Percentiles rank a stretch among this genome's conserved stretches.
Evolutionary conservation across 2,329 filamentous ascomycete species (phyloP).

Genomic region (Ascochyta pisi): DNA sequence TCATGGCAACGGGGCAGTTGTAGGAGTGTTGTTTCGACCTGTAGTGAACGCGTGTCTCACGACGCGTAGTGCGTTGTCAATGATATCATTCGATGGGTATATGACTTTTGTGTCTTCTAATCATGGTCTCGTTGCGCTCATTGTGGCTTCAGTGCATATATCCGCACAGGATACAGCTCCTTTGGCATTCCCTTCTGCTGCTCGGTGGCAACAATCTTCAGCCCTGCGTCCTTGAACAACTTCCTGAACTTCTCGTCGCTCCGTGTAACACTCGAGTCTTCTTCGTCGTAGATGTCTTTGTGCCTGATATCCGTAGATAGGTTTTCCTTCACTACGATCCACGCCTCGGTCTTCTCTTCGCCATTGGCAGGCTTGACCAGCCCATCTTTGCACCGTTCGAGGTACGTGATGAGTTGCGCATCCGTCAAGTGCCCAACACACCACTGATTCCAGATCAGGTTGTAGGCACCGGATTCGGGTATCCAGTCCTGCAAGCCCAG

Average conservation of each 20-base stretch:
- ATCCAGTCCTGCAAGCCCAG: constrained; percentile 78
- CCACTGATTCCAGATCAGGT: constrained; percentile 91
- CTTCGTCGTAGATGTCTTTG: constrained; percentile 74
- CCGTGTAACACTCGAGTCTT: constrained; percentile 80
- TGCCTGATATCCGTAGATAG: constrained; percentile 60
- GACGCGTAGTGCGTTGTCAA: too few species aligned
- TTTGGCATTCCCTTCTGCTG: constrained; percentile 68
- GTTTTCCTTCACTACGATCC: constrained; percentile 85
- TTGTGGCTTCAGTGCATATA: constrained; percentile 75
- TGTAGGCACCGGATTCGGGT: constrained; percentile 62
- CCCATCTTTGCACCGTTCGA: constrained; percentile 65
- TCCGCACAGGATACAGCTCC: constrained; percentile 74
- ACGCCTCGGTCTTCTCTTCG: constrained; percentile 51
- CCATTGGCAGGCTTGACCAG: constrained; percentile 47
- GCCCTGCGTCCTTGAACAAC: constrained; percentile 72
- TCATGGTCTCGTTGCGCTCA: constrained; percentile 12
- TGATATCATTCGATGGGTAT: constrained; percentile 8
- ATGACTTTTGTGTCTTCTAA: constrained; percentile 1
- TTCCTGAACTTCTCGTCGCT: constrained; percentile 73
- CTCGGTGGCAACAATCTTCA: constrained; percentile 60
- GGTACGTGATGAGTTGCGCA: constrained; percentile 70
- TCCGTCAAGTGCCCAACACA: constrained; percentile 85
- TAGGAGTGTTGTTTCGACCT: neutral
- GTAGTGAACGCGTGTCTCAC: too few species aligned
- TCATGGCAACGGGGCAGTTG: constrained; percentile 31